Evolutionary conservation across 345 rosid genomes (phyloP).

Genomic region (Kernera saxatilis): DNA sequence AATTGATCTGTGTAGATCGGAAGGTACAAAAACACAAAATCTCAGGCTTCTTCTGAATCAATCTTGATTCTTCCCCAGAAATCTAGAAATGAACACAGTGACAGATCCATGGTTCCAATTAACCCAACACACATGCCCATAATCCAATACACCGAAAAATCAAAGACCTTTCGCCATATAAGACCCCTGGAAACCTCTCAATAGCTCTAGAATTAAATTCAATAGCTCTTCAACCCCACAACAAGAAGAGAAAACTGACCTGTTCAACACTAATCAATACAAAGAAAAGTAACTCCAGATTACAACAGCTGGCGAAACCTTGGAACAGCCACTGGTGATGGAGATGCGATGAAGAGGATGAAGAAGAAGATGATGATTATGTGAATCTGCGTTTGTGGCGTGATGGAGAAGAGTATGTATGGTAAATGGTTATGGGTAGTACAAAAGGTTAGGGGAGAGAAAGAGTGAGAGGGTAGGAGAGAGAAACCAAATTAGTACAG

Average conservation of each 20-base stretch:
- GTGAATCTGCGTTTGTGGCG: slow-evolving; percentile 33
- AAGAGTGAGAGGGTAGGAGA: slow-evolving; percentile 6
- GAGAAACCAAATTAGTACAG: slow-evolving; percentile 17
- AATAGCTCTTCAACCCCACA: not conserved
- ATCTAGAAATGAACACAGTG: slow-evolving; percentile 50
- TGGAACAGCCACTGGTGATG: not conserved
- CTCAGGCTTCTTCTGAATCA: slow-evolving; percentile 37
- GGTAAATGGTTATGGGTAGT: slow-evolving; percentile 39
- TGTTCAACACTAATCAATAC: not conserved
- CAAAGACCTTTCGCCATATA: slow-evolving; percentile 13
- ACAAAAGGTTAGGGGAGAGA: slow-evolving; percentile 33
- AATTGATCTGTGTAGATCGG: slow-evolving; percentile 38
- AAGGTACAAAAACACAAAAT: slow-evolving; percentile 25
- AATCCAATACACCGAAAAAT: slow-evolving; percentile 10
- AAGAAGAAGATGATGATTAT: slow-evolving; percentile 35
- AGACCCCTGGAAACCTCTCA: not conserved
- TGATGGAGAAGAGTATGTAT: slow-evolving; percentile 19
- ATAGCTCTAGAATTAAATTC: not conserved
- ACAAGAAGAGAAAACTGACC: slow-evolving; percentile 12
- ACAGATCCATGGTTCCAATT: slow-evolving; percentile 65
- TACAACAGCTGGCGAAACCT: not conserved
- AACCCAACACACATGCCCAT: slow-evolving; percentile 59
- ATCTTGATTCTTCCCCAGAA: slow-evolving; percentile 66
- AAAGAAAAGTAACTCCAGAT: not conserved
- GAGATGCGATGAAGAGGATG: not conserved